Evolutionary conservation across 2,329 filamentous ascomycete species (phyloP).

Genomic region (Ophiostoma montium): DNA sequence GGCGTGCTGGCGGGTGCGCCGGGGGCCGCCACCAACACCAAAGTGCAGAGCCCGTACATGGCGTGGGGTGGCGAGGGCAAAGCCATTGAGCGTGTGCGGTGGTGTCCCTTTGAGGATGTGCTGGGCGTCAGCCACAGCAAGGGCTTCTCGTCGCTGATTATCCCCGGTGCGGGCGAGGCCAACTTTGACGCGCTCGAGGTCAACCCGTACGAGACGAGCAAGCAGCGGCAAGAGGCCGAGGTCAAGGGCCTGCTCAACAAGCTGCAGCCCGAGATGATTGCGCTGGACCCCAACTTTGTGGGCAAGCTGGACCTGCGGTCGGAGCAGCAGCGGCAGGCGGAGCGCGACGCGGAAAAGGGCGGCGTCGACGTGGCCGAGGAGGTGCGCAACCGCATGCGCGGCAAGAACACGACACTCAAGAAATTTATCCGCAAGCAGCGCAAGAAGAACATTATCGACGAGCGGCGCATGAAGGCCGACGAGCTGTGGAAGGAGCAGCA

Average conservation of each 20-base stretch:
- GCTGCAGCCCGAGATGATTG: slow-evolving; percentile 92
- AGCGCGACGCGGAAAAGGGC: slow-evolving; percentile 54
- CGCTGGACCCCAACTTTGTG: slow-evolving; percentile 81
- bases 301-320: slow-evolving; percentile 75
- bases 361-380: slow-evolving; percentile 46
- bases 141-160: slow-evolving; percentile 79
- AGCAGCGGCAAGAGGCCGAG: slow-evolving; percentile 85
- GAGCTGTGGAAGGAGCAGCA: slow-evolving; percentile 64
- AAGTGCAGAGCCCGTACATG: slow-evolving; percentile 83
- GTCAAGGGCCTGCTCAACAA: slow-evolving; percentile 87
- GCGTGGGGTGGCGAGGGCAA: slow-evolving; percentile 79
- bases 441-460: slow-evolving; percentile 88
- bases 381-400: slow-evolving; percentile 59
- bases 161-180: slow-evolving; percentile 90
- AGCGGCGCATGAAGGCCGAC: slow-evolving; percentile 77
- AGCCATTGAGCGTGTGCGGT: slow-evolving; percentile 64
- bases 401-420: slow-evolving; percentile 72
- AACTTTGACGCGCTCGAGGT: slow-evolving; percentile 90
- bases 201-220: slow-evolving; percentile 88
- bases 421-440: slow-evolving; percentile 87
- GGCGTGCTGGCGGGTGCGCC: slow-evolving; percentile 48
- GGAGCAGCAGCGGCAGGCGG: slow-evolving; percentile 60
- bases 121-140: slow-evolving; percentile 65
- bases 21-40: slow-evolving; percentile 57
- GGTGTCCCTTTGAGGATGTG: slow-evolving; percentile 93